Base-by-base conservation (phyloP, 306 rosid species). In the Hippophae rhamnoides region DNA sequence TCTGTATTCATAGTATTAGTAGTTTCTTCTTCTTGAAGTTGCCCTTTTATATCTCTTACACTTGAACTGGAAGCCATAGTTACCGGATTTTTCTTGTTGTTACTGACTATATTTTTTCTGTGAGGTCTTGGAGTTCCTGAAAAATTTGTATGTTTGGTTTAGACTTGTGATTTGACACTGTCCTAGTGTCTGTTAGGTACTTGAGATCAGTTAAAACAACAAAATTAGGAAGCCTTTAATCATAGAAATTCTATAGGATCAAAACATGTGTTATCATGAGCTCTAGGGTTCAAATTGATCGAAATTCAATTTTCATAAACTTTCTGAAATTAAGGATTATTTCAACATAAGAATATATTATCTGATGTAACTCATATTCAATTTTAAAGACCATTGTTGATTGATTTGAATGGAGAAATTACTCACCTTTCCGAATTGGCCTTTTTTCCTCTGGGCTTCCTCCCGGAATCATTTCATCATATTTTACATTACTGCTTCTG, bases 401-500 rank as follows among this genome's bases (percentile, higher is more conserved):
- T 5, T 69, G 31, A 54, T 10, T 56, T 10, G 12, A 49, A 47
- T 40, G 42, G 44, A 27, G 41, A 42, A 10, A 31, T 27, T 18
- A 42, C 84, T 72, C 67, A 78, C 89, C 51, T 41, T 42, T 68
- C 10, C 47, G 66, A 62, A 52, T 69, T 63, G 86, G 63, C 10
- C 27, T 23, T 68, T 67, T 71, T 41, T 76, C 75, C 8, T 73
- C 81, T 52, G 79, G 60, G 68, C 79, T 78, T 73, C 86, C 93
- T 8, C 88, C 93, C 5, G 76, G 95, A 58, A 80, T 58, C 92
- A 86, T 82, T 69, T 83, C 92, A 27, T 55, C 56, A 61, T 84
- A 83, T 70, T 52, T 72, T 49, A 79, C 61, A 43, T 47, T 58
- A 48, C 61, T 63, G 10, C 53, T 10, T 52, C 47, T 59, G 23